Evolutionary conservation across 257 asterid genomes (phyloP).

Genomic region (Misopates orontium): DNA sequence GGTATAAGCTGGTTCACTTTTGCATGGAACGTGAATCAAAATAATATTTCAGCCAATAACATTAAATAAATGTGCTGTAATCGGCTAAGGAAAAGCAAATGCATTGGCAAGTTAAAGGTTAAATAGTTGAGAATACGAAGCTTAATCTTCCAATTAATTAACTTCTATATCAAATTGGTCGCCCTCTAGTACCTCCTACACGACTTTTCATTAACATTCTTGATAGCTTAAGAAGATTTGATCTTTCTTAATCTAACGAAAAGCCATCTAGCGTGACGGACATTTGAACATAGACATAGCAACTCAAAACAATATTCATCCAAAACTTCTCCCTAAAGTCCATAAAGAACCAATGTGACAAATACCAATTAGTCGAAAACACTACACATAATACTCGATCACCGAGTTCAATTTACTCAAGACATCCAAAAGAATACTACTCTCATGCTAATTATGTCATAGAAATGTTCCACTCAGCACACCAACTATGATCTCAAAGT

Average conservation of each 20-base stretch:
- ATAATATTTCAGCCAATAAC: not conserved
- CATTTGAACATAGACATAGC: not conserved
- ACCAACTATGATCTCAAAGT: not conserved
- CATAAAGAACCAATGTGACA: not conserved
- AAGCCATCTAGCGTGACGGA: not conserved
- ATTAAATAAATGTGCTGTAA: not conserved
- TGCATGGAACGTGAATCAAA: not conserved
- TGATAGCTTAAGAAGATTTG: not conserved
- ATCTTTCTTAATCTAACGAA: not conserved
- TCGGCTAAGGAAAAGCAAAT: not conserved
- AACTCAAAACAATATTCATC: not conserved
- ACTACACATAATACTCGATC: not conserved
- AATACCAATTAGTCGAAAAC: not conserved
- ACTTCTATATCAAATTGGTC: conserved; percentile 5
- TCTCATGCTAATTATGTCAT: too few species aligned
- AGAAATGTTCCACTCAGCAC: not conserved
- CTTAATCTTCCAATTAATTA: not conserved
- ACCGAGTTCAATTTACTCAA: not conserved
- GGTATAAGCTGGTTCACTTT: not conserved
- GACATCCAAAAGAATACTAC: not conserved
- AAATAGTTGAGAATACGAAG: not conserved
- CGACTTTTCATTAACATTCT: not conserved
- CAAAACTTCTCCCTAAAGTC: not conserved
- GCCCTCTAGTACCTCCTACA: not conserved
- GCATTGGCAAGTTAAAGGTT: not conserved